These are phyloP conservation scores for Biscogniauxia sp. DNA, from an alignment of 2,329 filamentous ascomycete genomes.

Conservation along the genomic window DNA sequence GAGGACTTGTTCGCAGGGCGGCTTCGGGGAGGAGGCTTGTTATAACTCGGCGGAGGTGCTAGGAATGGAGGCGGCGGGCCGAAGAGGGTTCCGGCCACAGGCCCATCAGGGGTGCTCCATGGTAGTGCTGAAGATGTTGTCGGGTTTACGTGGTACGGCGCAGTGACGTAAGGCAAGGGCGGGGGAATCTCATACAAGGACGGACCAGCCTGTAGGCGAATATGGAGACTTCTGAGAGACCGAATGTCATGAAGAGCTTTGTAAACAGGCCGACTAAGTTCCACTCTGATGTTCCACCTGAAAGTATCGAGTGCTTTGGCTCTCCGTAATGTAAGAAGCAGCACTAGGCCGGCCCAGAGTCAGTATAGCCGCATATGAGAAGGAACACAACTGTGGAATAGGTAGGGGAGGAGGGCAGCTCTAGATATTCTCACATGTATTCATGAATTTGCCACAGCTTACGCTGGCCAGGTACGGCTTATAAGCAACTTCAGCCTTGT, in stretches of 20 bases:
- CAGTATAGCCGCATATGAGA: neutral
- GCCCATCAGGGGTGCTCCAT: slow-evolving; percentile 4
- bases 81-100: slow-evolving; percentile 23
- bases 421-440: slow-evolving; percentile 37
- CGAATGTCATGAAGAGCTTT: slow-evolving; percentile 52
- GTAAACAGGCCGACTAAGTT: slow-evolving; percentile 59
- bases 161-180: slow-evolving; percentile 39
- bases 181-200: slow-evolving; percentile 53
- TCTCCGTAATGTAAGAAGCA: slow-evolving; percentile 55
- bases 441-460: slow-evolving; percentile 63
- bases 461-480: slow-evolving; percentile 52
- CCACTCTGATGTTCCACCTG: slow-evolving; percentile 63
- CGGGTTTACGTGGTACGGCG: slow-evolving; percentile 3
- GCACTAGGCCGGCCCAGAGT: slow-evolving; percentile 28
- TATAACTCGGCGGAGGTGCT: slow-evolving; percentile 35
- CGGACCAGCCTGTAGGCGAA: slow-evolving; percentile 57
- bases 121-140: neutral
- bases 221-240: slow-evolving; percentile 51
- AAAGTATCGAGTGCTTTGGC: slow-evolving; percentile 56
- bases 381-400: no score
- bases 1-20: slow-evolving; percentile 33
- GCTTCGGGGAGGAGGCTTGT: slow-evolving; percentile 37
- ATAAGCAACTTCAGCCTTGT: slow-evolving; percentile 53
- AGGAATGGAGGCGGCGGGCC: slow-evolving; percentile 27
- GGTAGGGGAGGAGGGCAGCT: neutral